Conservation (phyloP, 225 moss, liverwort and hornwort genomes). For the Pseudoscleropodium purum region DNA sequence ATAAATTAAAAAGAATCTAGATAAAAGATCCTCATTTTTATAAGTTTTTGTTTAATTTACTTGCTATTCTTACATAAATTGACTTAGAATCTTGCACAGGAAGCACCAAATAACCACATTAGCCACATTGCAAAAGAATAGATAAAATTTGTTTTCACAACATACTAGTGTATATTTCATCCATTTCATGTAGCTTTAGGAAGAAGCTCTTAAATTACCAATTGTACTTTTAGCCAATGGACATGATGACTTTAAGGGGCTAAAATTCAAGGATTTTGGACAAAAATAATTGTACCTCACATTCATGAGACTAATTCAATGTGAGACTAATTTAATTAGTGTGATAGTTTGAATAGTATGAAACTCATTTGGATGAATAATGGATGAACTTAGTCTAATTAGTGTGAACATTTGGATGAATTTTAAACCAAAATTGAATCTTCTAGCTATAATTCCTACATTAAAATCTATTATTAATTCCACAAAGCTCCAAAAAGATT, state of each 20-base stretch:
- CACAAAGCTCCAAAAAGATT: background rate
- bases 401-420: background rate
- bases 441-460: background rate
- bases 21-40: background rate
- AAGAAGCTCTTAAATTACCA: background rate
- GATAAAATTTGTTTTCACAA: background rate
- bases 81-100: background rate
- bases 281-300: background rate
- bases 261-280: background rate
- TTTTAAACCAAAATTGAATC: background rate
- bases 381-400: no score
- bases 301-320: no score
- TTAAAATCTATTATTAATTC: background rate
- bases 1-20: background rate
- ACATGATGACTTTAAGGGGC: background rate
- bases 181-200: background rate
- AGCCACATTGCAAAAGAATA: background rate
- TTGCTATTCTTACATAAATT: background rate
- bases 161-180: background rate
- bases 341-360: background rate
- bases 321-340: background rate
- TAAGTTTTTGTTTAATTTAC: no score
- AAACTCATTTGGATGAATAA: background rate
- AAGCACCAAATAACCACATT: background rate
- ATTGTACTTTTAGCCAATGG: no score